Conservation (phyloP, 371 early-diverging fungal genomes). For the Syncephalastrum sp. region DNA sequence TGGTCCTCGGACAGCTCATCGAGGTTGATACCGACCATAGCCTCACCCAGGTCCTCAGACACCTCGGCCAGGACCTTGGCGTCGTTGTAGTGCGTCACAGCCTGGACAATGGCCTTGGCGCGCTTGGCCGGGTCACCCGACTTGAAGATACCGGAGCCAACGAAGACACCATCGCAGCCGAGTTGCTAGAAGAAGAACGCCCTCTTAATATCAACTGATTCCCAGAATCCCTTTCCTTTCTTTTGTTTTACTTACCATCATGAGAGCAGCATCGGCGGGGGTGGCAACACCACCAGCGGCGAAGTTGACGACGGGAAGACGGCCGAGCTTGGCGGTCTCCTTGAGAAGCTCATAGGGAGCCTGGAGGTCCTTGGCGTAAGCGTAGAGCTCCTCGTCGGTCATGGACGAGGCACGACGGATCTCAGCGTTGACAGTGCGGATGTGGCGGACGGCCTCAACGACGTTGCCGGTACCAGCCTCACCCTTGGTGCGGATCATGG, state of each 20-base stretch:
- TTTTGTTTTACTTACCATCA: conserved; percentile 65
- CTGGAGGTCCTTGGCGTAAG: conserved; percentile 92
- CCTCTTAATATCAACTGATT: neutral
- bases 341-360: conserved; percentile 88
- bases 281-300: conserved; percentile 97
- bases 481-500: conserved; percentile 98
- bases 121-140: conserved; percentile 96
- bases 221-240: neutral
- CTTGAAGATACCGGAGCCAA: conserved; percentile 89
- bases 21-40: conserved; percentile 95
- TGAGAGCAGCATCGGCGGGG: conserved; percentile 95
- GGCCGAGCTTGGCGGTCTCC: conserved; percentile 85
- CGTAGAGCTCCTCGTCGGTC: conserved; percentile 73
- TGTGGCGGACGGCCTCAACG: conserved; percentile 95
- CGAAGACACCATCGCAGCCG: conserved; percentile 97
- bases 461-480: conserved; percentile 98
- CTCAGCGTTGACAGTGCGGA: conserved; percentile 81
- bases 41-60: conserved; percentile 92
- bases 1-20: conserved; percentile 68
- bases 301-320: conserved; percentile 97
- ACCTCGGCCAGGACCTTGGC: conserved; percentile 86
- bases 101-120: conserved; percentile 94
- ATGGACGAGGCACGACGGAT: conserved; percentile 77
- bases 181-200: conserved; percentile 56
- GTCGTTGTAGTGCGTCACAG: conserved; percentile 94